These are phyloP conservation scores for Vanrija sp. DNA, from an alignment of 1,284 basidiomycete genomes.

Conservation along the genomic window DNA sequence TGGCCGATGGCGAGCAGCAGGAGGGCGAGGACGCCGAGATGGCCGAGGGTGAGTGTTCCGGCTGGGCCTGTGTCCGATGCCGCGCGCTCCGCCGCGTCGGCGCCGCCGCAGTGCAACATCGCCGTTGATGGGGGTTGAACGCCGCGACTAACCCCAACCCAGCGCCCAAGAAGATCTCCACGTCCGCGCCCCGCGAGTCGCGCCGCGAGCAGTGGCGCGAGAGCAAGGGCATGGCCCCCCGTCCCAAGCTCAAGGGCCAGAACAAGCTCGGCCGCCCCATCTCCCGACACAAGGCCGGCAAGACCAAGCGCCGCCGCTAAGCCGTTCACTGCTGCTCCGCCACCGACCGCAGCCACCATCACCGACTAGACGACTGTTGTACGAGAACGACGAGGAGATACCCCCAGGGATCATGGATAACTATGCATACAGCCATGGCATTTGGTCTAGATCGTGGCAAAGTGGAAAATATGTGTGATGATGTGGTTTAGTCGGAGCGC, in stretches of 20 bases:
- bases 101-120: too few species aligned
- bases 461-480: not conserved
- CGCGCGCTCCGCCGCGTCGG: too few species aligned
- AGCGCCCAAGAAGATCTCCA: slow-evolving; percentile 42
- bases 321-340: not conserved
- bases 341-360: not conserved
- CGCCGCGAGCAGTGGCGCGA: slow-evolving; percentile 48
- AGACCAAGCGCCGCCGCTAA: slow-evolving; percentile 28
- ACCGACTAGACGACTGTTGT: not conserved
- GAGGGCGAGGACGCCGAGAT: slow-evolving; percentile 25
- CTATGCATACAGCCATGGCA: too few species aligned
- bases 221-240: slow-evolving; percentile 44
- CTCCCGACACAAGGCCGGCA: slow-evolving; percentile 37
- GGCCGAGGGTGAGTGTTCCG: slow-evolving; percentile 18
- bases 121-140: too few species aligned
- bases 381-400: not conserved
- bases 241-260: slow-evolving; percentile 36
- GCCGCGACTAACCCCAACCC: too few species aligned
- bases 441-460: too few species aligned
- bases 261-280: slow-evolving; percentile 32
- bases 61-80: too few species aligned
- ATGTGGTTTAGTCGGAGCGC: slow-evolving; percentile 16
- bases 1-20: slow-evolving; percentile 66
- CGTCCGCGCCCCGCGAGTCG: slow-evolving; percentile 41
- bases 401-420: not conserved